Evolutionary conservation across 2,329 filamentous ascomycete genomes (phyloP).

Genomic region (Pseudogymnoascus sp.): DNA sequence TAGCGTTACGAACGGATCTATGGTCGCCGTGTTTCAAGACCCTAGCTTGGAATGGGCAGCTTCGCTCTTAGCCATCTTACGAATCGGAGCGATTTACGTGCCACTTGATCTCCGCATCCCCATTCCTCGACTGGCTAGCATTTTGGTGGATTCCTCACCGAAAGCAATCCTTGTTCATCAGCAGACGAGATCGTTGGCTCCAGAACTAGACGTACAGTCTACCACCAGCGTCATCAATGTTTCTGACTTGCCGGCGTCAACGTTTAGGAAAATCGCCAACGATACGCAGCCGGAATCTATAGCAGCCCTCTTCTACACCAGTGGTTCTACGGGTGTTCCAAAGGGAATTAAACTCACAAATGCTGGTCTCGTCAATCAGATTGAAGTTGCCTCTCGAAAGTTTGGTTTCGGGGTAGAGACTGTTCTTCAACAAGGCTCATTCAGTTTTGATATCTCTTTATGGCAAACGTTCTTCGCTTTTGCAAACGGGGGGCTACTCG

Average conservation of each 20-base stretch:
- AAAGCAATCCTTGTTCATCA: not conserved
- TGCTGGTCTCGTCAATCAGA: constrained; percentile 18
- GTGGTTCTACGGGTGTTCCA: constrained; percentile 14
- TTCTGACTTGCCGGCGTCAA: not conserved
- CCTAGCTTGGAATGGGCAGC: constrained; percentile 22
- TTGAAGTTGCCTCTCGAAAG: constrained; percentile 15
- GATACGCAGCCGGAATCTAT: not conserved
- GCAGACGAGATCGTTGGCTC: constrained; percentile 14
- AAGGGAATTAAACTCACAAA: constrained; percentile 24
- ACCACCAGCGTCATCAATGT: not conserved
- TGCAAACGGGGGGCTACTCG: not conserved
- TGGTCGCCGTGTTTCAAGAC: constrained; percentile 13
- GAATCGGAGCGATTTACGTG: constrained; percentile 28
- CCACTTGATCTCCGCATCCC: constrained; percentile 29
- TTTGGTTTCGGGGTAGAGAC: not conserved
- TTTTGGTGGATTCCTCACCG: constrained; percentile 12
- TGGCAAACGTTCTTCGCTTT: not conserved
- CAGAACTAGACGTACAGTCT: not conserved
- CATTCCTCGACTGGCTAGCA: constrained; percentile 20
- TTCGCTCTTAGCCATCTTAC: constrained; percentile 29
- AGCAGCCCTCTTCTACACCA: constrained; percentile 13
- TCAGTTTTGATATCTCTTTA: not conserved
- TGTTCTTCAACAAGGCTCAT: not conserved
- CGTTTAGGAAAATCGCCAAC: not conserved
- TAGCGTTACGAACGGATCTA: not conserved